These are phyloP conservation scores for Saccharomycopsis fermentans DNA, from an alignment of 805 yeast genomes.

Conservation along the genomic window DNA sequence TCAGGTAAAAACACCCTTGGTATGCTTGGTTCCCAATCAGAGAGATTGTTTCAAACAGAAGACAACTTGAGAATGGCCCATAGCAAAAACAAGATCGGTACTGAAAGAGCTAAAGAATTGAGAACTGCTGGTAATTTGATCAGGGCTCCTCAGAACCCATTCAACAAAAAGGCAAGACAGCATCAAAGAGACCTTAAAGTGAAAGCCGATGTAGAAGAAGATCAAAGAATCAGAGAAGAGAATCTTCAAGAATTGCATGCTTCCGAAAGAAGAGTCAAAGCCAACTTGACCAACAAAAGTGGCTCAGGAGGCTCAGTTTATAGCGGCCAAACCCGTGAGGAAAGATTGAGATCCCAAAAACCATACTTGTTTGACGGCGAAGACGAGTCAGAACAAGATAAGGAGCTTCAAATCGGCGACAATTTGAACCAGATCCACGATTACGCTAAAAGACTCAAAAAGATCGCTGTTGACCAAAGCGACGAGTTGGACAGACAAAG, in stretches of 20 bases:
- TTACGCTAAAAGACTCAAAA: conserved; percentile 60
- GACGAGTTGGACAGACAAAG: conserved; percentile 77
- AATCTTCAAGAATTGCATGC: conserved; percentile 49
- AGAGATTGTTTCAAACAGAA: conserved; percentile 71
- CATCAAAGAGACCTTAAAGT: conserved; percentile 65
- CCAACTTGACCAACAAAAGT: conserved; percentile 39
- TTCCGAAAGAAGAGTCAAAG: conserved; percentile 59
- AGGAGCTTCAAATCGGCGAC: conserved; percentile 78
- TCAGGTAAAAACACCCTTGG: conserved; percentile 79
- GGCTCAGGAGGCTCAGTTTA: conserved; percentile 25
- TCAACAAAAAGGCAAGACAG: conserved; percentile 68
- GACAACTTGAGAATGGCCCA: conserved; percentile 65
- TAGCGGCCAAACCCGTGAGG: conserved; percentile 27
- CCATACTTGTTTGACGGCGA: conserved; percentile 69
- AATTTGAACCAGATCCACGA: conserved; percentile 72
- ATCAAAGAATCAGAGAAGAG: conserved; percentile 50
- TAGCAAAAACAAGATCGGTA: conserved; percentile 74
- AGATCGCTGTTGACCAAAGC: conserved; percentile 61
- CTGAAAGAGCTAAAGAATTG: conserved; percentile 70
- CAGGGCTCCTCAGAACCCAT: conserved; percentile 53
- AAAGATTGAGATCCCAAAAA: conserved; percentile 40
- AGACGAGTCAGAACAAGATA: conserved; percentile 86
- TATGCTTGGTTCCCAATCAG: conserved; percentile 89
- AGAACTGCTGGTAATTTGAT: conserved; percentile 27
- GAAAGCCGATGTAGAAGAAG: conserved; percentile 50